phyloP scores from a whole-genome alignment of 1,284 basidiomycete species.

The Ganoderma meredithae region DNA sequence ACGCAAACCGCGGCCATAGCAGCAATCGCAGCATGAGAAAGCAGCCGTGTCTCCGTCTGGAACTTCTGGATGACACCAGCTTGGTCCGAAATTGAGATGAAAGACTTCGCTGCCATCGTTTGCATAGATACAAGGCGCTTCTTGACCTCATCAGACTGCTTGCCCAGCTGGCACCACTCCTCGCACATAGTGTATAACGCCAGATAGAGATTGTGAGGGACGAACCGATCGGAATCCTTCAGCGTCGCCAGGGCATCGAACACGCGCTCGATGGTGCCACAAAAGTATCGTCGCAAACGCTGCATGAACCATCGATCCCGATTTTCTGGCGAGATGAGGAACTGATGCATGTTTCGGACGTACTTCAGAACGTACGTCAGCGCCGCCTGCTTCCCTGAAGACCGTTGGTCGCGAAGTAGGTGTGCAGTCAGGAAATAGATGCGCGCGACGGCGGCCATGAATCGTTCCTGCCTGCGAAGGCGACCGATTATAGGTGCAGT shows the following conservation, averaged over 20 bases:
- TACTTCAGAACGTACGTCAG: conserved; percentile 87
- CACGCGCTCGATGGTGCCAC: conserved; percentile 86
- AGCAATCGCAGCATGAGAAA: conserved; percentile 83
- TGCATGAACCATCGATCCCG: conserved; percentile 85
- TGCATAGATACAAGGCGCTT: conserved; percentile 82
- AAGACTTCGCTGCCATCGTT: conserved; percentile 66
- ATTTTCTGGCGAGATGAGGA: conserved; percentile 76
- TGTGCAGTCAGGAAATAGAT: conserved; percentile 90
- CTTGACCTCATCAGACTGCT: conserved; percentile 77
- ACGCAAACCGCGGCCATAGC: conserved; percentile 90
- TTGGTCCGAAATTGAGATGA: conserved; percentile 52
- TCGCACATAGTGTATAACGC: conserved; percentile 88
- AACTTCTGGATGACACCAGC: conserved; percentile 71
- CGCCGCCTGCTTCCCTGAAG: conserved; percentile 74
- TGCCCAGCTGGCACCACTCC: conserved; percentile 92
- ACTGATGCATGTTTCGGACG: conserved; percentile 82
- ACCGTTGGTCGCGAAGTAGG: conserved; percentile 76
- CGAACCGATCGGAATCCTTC: conserved; percentile 80
- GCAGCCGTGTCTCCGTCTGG: conserved; percentile 73
- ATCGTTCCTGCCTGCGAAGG: conserved; percentile 77
- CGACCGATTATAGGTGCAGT: conserved; percentile 54
- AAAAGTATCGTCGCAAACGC: conserved; percentile 88
- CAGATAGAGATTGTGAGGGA: conserved; percentile 80
- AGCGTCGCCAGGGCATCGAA: conserved; percentile 81
- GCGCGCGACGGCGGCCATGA: conserved; percentile 90